A percentile compares a stretch with the other conserved stretches of the same genome.
These are phyloP conservation scores for Colletotrichum lupini DNA, from an alignment of 2,329 filamentous ascomycete species.

Conservation along the genomic window DNA sequence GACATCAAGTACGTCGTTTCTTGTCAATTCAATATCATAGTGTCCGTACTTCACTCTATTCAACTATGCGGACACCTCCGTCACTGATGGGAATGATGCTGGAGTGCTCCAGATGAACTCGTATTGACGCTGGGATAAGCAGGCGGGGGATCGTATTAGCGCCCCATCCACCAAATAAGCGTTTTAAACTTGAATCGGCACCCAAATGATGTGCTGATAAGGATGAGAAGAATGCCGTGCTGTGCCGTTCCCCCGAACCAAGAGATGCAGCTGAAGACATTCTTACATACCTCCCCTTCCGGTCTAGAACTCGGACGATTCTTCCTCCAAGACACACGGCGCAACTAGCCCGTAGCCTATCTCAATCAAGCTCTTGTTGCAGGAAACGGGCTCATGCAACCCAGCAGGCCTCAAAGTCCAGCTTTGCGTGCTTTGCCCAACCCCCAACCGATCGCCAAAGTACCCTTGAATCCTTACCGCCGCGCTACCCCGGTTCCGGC, in stretches of 20 bases:
- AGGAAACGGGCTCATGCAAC: not conserved
- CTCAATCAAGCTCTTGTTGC: not conserved
- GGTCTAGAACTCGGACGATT: not conserved
- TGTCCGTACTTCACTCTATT: no score
- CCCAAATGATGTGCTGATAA: not conserved
- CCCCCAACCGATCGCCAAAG: not conserved
- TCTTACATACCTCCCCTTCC: not conserved
- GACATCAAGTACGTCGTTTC: no score
- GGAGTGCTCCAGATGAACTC: not conserved
- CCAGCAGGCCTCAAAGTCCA: not conserved
- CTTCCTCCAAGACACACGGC: not conserved
- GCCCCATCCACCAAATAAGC: not conserved
- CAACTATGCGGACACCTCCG: not conserved
- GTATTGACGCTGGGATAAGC: not conserved
- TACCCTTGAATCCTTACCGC: conserved; percentile 11
- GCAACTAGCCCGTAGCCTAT: not conserved
- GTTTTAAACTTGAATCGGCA: conserved; percentile 2
- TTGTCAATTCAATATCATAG: no score
- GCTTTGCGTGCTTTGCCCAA: not conserved
- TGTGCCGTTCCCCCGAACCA: not conserved
- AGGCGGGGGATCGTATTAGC: not conserved
- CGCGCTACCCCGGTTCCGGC: conserved; percentile 33
- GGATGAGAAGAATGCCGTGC: not conserved
- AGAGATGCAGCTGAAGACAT: not conserved
- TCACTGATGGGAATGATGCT: not conserved